These are phyloP conservation scores for Lepidium africanum DNA, from an alignment of 345 rosid genomes.

Conservation along the genomic window DNA sequence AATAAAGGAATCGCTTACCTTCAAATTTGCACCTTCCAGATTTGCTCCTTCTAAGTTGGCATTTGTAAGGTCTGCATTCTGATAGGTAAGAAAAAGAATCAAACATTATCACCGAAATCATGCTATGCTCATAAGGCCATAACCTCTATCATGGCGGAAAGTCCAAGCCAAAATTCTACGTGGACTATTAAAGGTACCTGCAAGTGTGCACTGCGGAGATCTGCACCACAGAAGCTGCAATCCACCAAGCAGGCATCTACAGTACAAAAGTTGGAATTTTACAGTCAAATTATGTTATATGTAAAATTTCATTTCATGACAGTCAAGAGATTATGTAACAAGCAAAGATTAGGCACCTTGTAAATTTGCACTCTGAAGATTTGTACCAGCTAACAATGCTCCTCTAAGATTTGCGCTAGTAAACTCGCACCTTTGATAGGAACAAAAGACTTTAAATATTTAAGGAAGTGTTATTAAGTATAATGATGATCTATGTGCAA, in stretches of 20 bases:
- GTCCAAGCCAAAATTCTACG: not conserved
- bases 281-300: not conserved
- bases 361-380: slow-evolving; percentile 92
- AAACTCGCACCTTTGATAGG: slow-evolving; percentile 90
- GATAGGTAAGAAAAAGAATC: slow-evolving; percentile 14
- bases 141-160: not conserved
- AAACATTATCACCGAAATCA: not conserved
- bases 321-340: not conserved
- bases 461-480: not conserved
- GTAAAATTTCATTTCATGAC: not conserved
- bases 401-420: slow-evolving; percentile 84
- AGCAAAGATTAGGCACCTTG: slow-evolving; percentile 49
- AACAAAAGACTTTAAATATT: not conserved
- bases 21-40: slow-evolving; percentile 91
- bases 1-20: slow-evolving; percentile 38
- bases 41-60: slow-evolving; percentile 95
- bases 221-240: slow-evolving; percentile 87
- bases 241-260: slow-evolving; percentile 83
- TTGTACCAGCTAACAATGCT: slow-evolving; percentile 77
- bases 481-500: not conserved
- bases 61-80: slow-evolving; percentile 89
- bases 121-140: not conserved
- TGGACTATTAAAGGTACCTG: slow-evolving; percentile 45
- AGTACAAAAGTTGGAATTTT: not conserved
- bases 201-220: slow-evolving; percentile 84